phyloP scores from a whole-genome alignment of 495 filamentous ascomycete genomes.

The Aspergillus bridgeri region DNA sequence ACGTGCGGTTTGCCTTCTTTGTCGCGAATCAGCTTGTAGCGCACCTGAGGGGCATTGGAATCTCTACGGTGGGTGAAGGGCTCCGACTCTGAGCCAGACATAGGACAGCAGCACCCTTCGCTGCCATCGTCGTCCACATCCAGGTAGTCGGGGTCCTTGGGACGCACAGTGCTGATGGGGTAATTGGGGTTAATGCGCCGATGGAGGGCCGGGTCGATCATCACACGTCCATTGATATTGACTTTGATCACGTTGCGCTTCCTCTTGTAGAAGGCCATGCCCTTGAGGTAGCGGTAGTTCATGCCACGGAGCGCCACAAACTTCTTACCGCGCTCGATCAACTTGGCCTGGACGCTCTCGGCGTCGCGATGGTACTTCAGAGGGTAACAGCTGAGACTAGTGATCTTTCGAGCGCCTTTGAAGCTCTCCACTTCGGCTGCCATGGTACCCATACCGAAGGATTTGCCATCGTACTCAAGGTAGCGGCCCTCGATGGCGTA shows the following conservation, averaged over 20 bases:
- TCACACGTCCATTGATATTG: constrained; percentile 86
- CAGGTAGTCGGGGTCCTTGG: constrained; percentile 68
- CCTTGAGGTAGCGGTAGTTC: constrained; percentile 83
- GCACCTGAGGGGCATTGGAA: constrained; percentile 54
- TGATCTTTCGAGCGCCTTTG: constrained; percentile 81
- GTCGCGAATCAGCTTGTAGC: constrained; percentile 64
- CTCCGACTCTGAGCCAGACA: constrained; percentile 51
- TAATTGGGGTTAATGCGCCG: constrained; percentile 89
- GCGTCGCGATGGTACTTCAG: constrained; percentile 78
- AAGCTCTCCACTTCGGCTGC: constrained; percentile 72
- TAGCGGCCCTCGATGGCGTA: constrained; percentile 81
- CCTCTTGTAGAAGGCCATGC: constrained; percentile 77
- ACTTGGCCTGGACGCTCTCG: constrained; percentile 56
- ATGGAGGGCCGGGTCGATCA: constrained; percentile 87
- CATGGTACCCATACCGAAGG: constrained; percentile 67
- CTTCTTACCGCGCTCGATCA: constrained; percentile 82
- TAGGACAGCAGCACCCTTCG: constrained; percentile 38
- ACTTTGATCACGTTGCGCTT: constrained; percentile 76
- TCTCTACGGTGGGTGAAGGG: constrained; percentile 35
- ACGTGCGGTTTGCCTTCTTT: constrained; percentile 57
- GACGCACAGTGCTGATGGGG: constrained; percentile 71
- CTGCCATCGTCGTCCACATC: constrained; percentile 49
- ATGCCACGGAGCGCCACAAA: constrained; percentile 78
- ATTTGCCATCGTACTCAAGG: constrained; percentile 80
- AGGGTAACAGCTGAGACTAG: constrained; percentile 72